phyloP scores from a whole-genome alignment of 306 rosid genomes.

The Cicer cuneatum region DNA sequence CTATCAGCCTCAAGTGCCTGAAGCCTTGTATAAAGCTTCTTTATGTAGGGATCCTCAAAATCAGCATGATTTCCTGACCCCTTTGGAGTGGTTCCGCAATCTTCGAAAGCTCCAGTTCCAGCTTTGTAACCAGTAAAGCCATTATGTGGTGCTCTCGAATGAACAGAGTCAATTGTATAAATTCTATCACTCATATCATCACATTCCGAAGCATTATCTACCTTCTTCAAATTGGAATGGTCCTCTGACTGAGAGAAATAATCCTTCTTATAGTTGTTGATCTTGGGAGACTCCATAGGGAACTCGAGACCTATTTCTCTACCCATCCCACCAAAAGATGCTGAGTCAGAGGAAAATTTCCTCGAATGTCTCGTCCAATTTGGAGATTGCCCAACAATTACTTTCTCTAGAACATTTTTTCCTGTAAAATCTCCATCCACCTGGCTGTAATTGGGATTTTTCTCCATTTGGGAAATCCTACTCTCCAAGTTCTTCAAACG shows the following conservation, averaged over 20 bases:
- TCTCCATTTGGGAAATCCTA: slow-evolving; percentile 85
- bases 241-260: slow-evolving; percentile 68
- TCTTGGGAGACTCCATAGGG: slow-evolving; percentile 61
- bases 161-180: slow-evolving; percentile 91
- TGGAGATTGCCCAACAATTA: slow-evolving; percentile 85
- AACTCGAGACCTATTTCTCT: slow-evolving; percentile 60
- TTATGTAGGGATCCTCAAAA: slow-evolving; percentile 74
- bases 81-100: slow-evolving; percentile 60
- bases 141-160: slow-evolving; percentile 58
- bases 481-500: slow-evolving; percentile 73
- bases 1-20: slow-evolving; percentile 99
- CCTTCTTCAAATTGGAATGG: slow-evolving; percentile 56
- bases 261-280: slow-evolving; percentile 65
- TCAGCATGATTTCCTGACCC: slow-evolving; percentile 59
- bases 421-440: slow-evolving; percentile 69
- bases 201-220: slow-evolving; percentile 69
- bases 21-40: slow-evolving; percentile 91
- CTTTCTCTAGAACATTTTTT: slow-evolving; percentile 75
- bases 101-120: slow-evolving; percentile 59
- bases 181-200: slow-evolving; percentile 84
- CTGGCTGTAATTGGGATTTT: slow-evolving; percentile 64
- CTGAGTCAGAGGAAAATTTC: slow-evolving; percentile 67
- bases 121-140: slow-evolving; percentile 64
- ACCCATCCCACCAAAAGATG: slow-evolving; percentile 52
- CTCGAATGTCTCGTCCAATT: slow-evolving; percentile 57